phyloP scores from a whole-genome alignment of 305 asterid species.

The Solanum aculeatissimum region DNA sequence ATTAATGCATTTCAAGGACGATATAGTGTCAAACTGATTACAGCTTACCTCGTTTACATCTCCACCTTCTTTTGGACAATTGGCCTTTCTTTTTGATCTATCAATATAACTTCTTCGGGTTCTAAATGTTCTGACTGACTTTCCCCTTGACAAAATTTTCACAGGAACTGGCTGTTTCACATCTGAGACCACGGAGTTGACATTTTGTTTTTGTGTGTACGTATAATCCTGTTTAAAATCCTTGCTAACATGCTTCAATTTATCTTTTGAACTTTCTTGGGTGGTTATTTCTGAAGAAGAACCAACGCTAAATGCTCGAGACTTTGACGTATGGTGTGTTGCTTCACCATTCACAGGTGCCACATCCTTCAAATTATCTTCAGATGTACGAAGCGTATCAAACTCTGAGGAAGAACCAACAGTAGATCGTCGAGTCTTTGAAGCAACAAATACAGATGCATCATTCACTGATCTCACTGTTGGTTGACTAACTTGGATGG shows the following conservation, averaged over 20 bases:
- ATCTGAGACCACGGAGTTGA: constrained; percentile 18
- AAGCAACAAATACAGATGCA: constrained; percentile 6
- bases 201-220: constrained; percentile 1
- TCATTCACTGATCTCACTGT: constrained; percentile 9
- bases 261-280: constrained; percentile 8
- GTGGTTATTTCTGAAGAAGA: constrained; percentile 25
- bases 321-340: neutral
- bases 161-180: constrained; percentile 23
- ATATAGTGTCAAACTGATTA: constrained; percentile 12
- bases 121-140: constrained; percentile 68
- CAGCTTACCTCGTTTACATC: constrained; percentile 9
- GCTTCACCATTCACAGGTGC: constrained; percentile 16
- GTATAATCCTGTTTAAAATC: neutral
- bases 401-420: constrained; percentile 26
- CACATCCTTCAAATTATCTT: constrained; percentile 5
- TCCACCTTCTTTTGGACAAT: constrained; percentile 14
- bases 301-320: constrained; percentile 18
- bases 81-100: constrained; percentile 8
- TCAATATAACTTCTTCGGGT: constrained; percentile 18
- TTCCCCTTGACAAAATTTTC: constrained; percentile 37
- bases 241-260: constrained; percentile 7
- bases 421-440: constrained; percentile 13
- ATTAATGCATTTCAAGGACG: constrained; percentile 4
- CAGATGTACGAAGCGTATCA: constrained; percentile 5
- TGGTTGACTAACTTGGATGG: constrained; percentile 11